These are phyloP conservation scores for Bretschneidera sinensis DNA, from an alignment of 345 rosid genomes.

Conservation along the genomic window DNA sequence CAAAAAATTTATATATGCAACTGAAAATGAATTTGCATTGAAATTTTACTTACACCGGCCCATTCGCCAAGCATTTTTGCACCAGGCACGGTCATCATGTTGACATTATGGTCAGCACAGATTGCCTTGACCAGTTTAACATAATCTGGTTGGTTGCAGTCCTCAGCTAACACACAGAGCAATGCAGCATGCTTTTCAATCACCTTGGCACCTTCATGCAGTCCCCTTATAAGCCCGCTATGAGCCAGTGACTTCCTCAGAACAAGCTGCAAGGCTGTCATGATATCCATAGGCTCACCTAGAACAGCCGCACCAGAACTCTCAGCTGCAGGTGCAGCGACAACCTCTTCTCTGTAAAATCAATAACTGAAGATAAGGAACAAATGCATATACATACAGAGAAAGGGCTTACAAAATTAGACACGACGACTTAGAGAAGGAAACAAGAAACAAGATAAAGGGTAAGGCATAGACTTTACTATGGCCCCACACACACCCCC, in stretches of 20 bases:
- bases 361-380: no score
- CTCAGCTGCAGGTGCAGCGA: conserved; percentile 22
- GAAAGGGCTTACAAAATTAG: no score
- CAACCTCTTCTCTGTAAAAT: no score
- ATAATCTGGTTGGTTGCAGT: conserved; percentile 74
- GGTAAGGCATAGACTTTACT: no score
- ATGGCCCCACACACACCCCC: no score
- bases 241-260: conserved; percentile 61
- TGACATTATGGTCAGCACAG: conserved; percentile 59
- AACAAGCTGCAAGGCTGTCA: conserved; percentile 64
- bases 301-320: conserved; percentile 42
- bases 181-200: conserved; percentile 69
- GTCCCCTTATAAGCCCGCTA: conserved; percentile 60
- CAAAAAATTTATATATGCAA: no score
- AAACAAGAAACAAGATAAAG: no score
- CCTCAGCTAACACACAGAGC: conserved; percentile 71
- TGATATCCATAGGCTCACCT: conserved; percentile 22
- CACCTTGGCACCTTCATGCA: conserved; percentile 66
- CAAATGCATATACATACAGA: no score
- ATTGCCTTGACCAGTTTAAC: conserved; percentile 65
- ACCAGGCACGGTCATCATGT: conserved; percentile 53
- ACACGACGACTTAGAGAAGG: no score
- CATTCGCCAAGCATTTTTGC: conserved; percentile 82
- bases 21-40: no score
- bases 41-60: conserved; percentile 64